Base-by-base conservation (phyloP, 2,329 filamentous ascomycete species). In the Xylariaceae sp. region DNA sequence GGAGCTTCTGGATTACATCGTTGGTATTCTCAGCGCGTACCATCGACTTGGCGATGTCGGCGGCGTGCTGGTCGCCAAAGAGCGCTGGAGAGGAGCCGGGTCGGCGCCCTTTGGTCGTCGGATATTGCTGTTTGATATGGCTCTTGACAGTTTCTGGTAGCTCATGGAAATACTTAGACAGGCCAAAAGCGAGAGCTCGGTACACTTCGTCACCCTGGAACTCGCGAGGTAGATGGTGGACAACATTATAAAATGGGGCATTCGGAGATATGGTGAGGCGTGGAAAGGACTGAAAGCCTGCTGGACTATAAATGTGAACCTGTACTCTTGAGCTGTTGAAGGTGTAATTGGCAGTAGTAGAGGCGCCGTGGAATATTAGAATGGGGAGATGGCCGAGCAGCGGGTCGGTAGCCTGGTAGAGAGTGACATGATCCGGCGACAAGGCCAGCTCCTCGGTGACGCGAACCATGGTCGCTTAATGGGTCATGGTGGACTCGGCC, bases 161-260 rank as follows among this genome's bases (percentile, higher is more conserved):
- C 73, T 97, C 93, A 57, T 84, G 82, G 70, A 97, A 97, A 78
- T 97, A 99, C 72, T 96, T 97, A 77, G 88, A 88, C 62, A 99
- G 80, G 51, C 91, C 92, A 72, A 97, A 96, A 41, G 93, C 94
- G 50, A 99, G 81, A 15, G 88, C 94, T 39, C 94, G 87, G 73
- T 89, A 95, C 60, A 96, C 81, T 73, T 97, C 93, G 71, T 97
- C 93, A 66, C 93, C 93, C 77, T 97, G 94, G 73, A 92, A 92
- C 70, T 97, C 93, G 69, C 92, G 88, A 35, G 94, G 92, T 36
- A 99, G 82, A 70, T 92, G 86, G 70, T 90, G 87, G 71, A 99
- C 94, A 49, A 92, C 93, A 62, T 86, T 83, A 73, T 97, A 97
- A 67, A 95, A 88, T 45, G 91, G 86, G 40, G 93, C 96, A 67